A percentile compares a stretch with the other conserved stretches of the same genome.
Evolutionary conservation across 306 rosid genomes (phyloP).

Genomic region (Begonia peltatifolia): DNA sequence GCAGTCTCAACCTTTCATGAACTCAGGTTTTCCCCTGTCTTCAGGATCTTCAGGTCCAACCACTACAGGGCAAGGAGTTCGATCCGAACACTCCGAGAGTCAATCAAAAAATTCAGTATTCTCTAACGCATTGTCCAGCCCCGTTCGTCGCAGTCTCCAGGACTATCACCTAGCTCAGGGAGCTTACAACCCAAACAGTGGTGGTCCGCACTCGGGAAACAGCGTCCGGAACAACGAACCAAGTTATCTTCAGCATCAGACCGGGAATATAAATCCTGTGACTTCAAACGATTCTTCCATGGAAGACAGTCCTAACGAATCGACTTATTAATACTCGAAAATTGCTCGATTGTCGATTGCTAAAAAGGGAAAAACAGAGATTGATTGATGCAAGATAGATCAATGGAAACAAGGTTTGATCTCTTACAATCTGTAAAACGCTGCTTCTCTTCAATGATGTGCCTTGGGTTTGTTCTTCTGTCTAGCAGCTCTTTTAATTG

Average conservation of each 20-base stretch:
- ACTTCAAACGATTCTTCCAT: slow-evolving; percentile 59
- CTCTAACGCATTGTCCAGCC: slow-evolving; percentile 75
- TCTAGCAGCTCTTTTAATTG: background rate
- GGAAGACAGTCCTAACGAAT: slow-evolving; percentile 57
- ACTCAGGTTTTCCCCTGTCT: slow-evolving; percentile 34
- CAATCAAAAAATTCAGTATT: slow-evolving; percentile 71
- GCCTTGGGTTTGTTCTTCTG: slow-evolving; percentile 5
- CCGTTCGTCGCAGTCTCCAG: slow-evolving; percentile 69
- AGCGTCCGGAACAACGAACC: slow-evolving; percentile 38
- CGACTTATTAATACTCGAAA: slow-evolving; percentile 11
- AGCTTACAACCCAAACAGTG: slow-evolving; percentile 18
- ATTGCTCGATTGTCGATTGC: slow-evolving; percentile 4
- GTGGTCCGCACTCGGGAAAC: slow-evolving; percentile 34
- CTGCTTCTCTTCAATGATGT: slow-evolving; percentile 7
- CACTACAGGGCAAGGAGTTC: slow-evolving; percentile 40
- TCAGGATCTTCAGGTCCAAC: slow-evolving; percentile 41
- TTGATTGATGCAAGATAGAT: no score
- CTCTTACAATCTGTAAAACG: slow-evolving; percentile 7
- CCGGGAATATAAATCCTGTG: slow-evolving; percentile 34
- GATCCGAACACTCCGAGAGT: slow-evolving; percentile 39
- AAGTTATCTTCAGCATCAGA: slow-evolving; percentile 30
- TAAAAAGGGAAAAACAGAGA: background rate
- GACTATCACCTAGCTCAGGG: slow-evolving; percentile 55
- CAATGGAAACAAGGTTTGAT: no score
- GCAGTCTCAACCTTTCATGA: slow-evolving; percentile 37